These are phyloP conservation scores for Tylopilus intermedius DNA, from an alignment of 768 basidiomycete species.

Conservation along the genomic window DNA sequence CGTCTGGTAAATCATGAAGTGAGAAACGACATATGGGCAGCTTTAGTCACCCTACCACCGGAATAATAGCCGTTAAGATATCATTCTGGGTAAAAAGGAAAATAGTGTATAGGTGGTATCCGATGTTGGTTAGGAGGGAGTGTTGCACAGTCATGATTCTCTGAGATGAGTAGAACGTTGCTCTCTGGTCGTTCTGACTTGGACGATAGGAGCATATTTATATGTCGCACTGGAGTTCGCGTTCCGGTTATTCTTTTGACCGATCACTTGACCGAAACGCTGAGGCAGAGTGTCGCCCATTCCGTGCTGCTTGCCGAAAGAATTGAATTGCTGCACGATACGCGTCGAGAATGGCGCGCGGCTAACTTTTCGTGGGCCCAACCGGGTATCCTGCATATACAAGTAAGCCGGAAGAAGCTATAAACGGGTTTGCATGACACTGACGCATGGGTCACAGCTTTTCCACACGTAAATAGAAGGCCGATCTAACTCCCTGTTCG, in stretches of 20 bases:
- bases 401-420: no score
- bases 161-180: background rate
- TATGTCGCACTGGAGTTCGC: background rate
- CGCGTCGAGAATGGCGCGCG: no score
- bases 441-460: no score
- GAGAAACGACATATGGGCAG: background rate
- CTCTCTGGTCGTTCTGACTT: background rate
- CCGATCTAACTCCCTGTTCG: no score
- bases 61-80: constrained; percentile 41
- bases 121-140: constrained; percentile 4
- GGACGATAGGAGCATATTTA: background rate
- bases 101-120: constrained; percentile 23
- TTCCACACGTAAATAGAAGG: no score
- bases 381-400: no score
- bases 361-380: no score
- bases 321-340: no score
- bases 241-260: background rate
- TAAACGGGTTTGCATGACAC: no score
- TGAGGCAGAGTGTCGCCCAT: background rate
- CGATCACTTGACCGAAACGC: background rate
- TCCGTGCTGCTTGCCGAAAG: background rate
- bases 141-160: constrained; percentile 18
- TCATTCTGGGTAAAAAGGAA: constrained; percentile 45
- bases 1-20: constrained; percentile 19
- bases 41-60: constrained; percentile 33